Conservation (phyloP, 129 eudicot species). For the Gnaphalium uliginosum region DNA sequence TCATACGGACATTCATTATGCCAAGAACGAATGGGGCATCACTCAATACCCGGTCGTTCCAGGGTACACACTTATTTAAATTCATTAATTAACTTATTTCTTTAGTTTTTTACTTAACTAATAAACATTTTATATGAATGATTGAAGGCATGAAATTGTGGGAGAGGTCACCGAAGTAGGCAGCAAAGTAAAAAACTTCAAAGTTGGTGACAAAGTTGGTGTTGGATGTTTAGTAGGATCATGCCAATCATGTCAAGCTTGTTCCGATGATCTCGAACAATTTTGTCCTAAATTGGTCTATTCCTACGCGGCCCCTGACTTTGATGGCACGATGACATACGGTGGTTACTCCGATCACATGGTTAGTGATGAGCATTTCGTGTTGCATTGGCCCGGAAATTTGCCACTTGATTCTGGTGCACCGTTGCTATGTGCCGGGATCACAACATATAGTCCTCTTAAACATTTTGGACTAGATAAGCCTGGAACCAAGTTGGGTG, state of each 20-base stretch:
- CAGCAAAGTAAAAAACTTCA: constrained; percentile 38
- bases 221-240: constrained; percentile 47
- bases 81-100: no score
- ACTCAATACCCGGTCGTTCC: constrained; percentile 44
- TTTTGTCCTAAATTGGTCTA: constrained; percentile 36
- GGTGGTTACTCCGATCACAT: no score
- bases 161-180: constrained; percentile 55
- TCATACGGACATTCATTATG: constrained; percentile 39
- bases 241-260: constrained; percentile 41
- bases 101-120: no score
- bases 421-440: constrained; percentile 24
- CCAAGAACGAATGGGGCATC: constrained; percentile 40
- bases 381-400: no score
- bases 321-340: constrained; percentile 32
- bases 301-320: constrained; percentile 18
- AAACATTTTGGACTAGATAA: constrained; percentile 41
- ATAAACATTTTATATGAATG: no score
- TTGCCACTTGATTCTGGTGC: no score
- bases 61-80: constrained; percentile 17
- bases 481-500: constrained; percentile 31
- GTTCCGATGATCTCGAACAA: constrained; percentile 40
- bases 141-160: constrained; percentile 49
- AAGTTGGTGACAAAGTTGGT: constrained; percentile 47
- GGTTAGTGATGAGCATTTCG: no score
- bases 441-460: constrained; percentile 46